A percentile compares a stretch with the other conserved stretches of the same genome.
Conservation (phyloP, 768 basidiomycete species). For the Megacollybia marginata region DNA sequence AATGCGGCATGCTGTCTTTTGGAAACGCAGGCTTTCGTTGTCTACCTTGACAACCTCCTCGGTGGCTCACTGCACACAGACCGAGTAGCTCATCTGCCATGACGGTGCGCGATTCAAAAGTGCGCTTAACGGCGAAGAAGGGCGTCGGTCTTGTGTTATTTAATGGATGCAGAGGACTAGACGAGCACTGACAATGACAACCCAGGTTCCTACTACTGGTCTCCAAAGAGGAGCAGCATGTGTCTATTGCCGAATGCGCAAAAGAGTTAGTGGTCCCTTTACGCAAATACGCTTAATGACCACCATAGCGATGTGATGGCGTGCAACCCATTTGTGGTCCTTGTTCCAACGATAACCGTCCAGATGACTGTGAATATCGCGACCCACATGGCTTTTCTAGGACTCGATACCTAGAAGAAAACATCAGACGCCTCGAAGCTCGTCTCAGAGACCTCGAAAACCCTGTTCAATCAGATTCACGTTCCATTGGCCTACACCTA, state of each 20-base stretch:
- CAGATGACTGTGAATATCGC: constrained; percentile 55
- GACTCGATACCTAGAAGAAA: constrained; percentile 45
- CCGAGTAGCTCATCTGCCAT: too few species aligned
- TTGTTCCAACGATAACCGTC: constrained; percentile 38
- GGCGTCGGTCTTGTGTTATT: too few species aligned
- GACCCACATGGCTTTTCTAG: constrained; percentile 37
- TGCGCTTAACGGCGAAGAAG: too few species aligned
- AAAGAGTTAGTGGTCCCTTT: constrained; percentile 4
- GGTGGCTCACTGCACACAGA: too few species aligned
- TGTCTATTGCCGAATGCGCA: constrained; percentile 7
- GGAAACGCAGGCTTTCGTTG: too few species aligned
- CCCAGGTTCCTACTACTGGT: neutral
- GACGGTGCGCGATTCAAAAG: too few species aligned
- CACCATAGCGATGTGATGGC: constrained; percentile 47
- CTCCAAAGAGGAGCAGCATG: constrained; percentile 10
- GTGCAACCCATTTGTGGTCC: constrained; percentile 43
- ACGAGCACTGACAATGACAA: too few species aligned
- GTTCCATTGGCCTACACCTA: constrained; percentile 23
- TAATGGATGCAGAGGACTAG: too few species aligned
- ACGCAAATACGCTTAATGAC: neutral
- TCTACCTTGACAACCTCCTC: too few species aligned
- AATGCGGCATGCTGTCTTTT: too few species aligned
- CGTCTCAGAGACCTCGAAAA: constrained; percentile 39
- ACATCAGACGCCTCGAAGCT: constrained; percentile 36
- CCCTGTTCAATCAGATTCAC: constrained; percentile 17